A percentile compares a stretch with the other conserved stretches of the same genome.
Evolutionary conservation across 176 grass and related monocot species (phyloP).

Genomic region (Triticum aestivum): IWGSC_CS_RefSeq_v2.1 NC_057796.1:162812805-162813304

Average conservation of each 20-base stretch:
- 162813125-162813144: neutral
- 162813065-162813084: slow-evolving; percentile 91
- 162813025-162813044: slow-evolving; percentile 76
- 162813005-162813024: slow-evolving; percentile 81
- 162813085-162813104: slow-evolving; percentile 74
- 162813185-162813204: slow-evolving; percentile 10
- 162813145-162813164: slow-evolving; percentile 23
- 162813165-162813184: neutral
- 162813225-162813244: slow-evolving; percentile 24
- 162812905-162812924: slow-evolving; percentile 94
- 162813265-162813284: neutral
- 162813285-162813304: neutral
- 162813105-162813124: slow-evolving; percentile 60
- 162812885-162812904: slow-evolving; percentile 84
- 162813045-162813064: slow-evolving; percentile 82
- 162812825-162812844: slow-evolving; percentile 76
- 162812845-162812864: slow-evolving; percentile 72
- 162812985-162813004: slow-evolving; percentile 54
- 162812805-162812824: slow-evolving; percentile 81
- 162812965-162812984: slow-evolving; percentile 65
- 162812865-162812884: slow-evolving; percentile 84
- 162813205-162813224: slow-evolving; percentile 2
- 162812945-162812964: slow-evolving; percentile 73
- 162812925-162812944: slow-evolving; percentile 81
- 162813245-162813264: neutral